Conservation (phyloP, 2,329 filamentous ascomycete genomes). For the Drechslera avenae region DNA sequence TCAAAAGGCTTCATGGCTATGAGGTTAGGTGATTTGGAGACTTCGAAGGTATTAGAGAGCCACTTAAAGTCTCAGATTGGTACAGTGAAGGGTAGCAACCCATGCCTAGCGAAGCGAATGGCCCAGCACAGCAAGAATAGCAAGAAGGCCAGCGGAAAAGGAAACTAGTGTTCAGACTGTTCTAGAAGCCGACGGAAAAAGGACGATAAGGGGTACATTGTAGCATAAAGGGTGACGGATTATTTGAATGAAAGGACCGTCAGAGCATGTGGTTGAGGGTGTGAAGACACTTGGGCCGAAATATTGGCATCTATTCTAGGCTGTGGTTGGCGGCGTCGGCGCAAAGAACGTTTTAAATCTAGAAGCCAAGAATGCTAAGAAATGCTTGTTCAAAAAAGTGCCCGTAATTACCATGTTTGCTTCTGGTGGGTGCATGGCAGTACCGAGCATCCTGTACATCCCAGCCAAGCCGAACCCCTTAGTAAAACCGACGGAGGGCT, state of each 20-base stretch:
- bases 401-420: neutral
- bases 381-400: conserved; percentile 3
- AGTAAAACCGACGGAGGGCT: neutral
- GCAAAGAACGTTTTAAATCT: no score
- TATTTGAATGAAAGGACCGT: neutral
- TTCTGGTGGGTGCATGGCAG: neutral
- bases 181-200: neutral
- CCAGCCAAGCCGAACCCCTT: no score
- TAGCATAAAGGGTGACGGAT: neutral
- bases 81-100: neutral
- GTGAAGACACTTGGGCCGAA: neutral
- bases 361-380: neutral
- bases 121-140: neutral
- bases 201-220: neutral
- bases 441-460: conserved; percentile 2
- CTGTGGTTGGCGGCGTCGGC: no score
- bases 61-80: neutral
- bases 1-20: neutral
- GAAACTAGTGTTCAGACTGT: neutral
- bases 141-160: neutral
- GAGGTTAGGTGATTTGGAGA: neutral
- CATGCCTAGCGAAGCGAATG: neutral
- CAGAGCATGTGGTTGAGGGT: neutral
- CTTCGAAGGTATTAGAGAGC: neutral
- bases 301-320: neutral